A percentile compares a stretch with the other conserved stretches of the same genome.
These are phyloP conservation scores for Effrenium voratum DNA, from an alignment of 73 alveolate species.

Conservation along the genomic window DNA sequence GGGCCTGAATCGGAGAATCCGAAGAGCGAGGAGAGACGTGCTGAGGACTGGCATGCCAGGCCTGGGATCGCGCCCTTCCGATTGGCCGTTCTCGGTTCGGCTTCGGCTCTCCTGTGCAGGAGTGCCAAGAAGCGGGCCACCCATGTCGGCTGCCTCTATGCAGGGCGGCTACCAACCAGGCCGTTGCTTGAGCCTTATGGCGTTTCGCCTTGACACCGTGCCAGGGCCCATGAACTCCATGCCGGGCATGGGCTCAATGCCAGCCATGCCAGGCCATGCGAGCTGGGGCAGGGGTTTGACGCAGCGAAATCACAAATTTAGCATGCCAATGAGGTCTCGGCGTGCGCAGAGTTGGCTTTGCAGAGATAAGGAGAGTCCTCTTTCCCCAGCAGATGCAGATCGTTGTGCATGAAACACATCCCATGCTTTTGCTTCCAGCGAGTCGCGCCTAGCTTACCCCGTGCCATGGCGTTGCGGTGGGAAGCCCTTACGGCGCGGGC, in stretches of 20 bases:
- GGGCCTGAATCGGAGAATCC: neutral
- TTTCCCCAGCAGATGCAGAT: no score
- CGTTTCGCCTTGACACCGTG: neutral
- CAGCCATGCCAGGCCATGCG: slow-evolving; percentile 66
- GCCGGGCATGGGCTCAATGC: slow-evolving; percentile 90
- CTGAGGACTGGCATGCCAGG: slow-evolving; percentile 65
- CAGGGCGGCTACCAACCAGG: slow-evolving; percentile 93
- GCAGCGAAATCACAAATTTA: no score
- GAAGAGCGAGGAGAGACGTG: neutral
- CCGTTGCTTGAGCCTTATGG: neutral
- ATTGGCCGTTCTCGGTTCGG: neutral
- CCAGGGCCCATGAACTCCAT: slow-evolving; percentile 76
- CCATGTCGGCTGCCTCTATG: slow-evolving; percentile 80
- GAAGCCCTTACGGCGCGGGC: no score
- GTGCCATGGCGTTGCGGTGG: neutral
- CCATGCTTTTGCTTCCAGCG: no score
- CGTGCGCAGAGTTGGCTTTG: neutral
- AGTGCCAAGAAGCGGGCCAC: slow-evolving; percentile 66
- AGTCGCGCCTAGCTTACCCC: no score
- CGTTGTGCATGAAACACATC: no score
- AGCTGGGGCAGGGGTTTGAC: neutral
- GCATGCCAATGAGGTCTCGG: neutral
- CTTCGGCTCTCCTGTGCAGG: neutral
- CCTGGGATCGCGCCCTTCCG: neutral
- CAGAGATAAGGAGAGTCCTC: neutral